Evolutionary conservation across 331 rosid genomes (phyloP), one percentile per base, ranked within the genome.

Genomic region (Malus hybrid): DNA sequence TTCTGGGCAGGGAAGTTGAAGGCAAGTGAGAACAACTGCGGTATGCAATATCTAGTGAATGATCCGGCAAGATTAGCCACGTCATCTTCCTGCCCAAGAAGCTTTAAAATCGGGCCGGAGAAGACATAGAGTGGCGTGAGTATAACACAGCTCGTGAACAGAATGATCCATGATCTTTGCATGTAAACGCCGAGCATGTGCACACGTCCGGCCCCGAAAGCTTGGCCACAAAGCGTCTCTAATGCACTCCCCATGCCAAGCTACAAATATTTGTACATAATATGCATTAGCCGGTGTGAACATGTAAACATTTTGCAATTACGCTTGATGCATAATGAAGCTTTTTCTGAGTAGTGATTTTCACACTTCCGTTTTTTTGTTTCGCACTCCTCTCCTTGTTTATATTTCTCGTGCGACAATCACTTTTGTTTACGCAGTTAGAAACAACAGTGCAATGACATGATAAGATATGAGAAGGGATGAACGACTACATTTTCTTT

Each of bases 141-240:
- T 6, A 81, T 0, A 27, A 91, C n/a, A 64, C 93, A 78, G 59
- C 86, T 75, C 27, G 31, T 67, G 1, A 67, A 71, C 22, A 91
- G 80, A 65, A 93, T 88, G 22, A 87, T 63, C 87, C 90, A 88
- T 10, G 98, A 93, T 2, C 98, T 85, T 80, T 93, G 98, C 93
- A 88, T 77, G 78, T 91, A 91, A 59, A 93, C 79, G 7, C 98
- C 98, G 36, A 93, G 98, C 92, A 89, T 56, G 16, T 80, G 3
- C 34, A 87, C 46, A 70, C 84, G 90, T 52, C 98, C 96, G 14
- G 98, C 97, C 24, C 98, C 97, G 74, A 75, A 93, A 20, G 98
- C 97, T 90, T 93, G 98, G 32, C 98, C 97, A 46, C 98, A 91
- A 0, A 93, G 85, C n/a, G 97, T 93, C 90, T 91, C 98, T 1